These are phyloP conservation scores for Ustilago shanxiensis DNA, from an alignment of 1,284 basidiomycete species.

Conservation along the genomic window DNA sequence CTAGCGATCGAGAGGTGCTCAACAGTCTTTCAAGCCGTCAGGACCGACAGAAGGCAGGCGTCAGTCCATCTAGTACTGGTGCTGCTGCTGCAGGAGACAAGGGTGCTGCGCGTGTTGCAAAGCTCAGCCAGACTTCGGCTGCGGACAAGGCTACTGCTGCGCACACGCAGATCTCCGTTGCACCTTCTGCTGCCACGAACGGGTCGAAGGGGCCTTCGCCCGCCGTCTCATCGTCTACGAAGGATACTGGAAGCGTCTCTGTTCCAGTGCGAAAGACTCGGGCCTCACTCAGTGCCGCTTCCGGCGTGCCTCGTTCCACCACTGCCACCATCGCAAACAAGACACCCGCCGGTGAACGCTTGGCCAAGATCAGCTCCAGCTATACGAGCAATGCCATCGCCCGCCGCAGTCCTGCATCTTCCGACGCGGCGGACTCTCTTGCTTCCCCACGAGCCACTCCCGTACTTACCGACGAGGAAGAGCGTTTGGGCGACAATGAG, in stretches of 20 bases:
- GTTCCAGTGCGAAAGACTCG: constrained; percentile 44
- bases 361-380: constrained; percentile 25
- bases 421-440: constrained; percentile 26
- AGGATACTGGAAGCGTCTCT: constrained; percentile 14
- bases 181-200: constrained; percentile 12
- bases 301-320: constrained; percentile 16
- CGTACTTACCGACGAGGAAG: constrained; percentile 78
- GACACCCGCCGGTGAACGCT: constrained; percentile 29
- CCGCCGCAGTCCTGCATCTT: constrained; percentile 37
- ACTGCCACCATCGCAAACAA: constrained; percentile 20
- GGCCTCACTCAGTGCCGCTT: constrained; percentile 34
- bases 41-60: constrained; percentile 38
- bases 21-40: constrained; percentile 51
- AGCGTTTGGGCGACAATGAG: constrained; percentile 90
- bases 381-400: constrained; percentile 19
- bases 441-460: constrained; percentile 38
- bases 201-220: constrained; percentile 18
- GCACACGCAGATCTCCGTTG: constrained; percentile 5
- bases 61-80: constrained; percentile 17
- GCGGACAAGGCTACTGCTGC: background rate
- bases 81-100: constrained; percentile 18
- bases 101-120: constrained; percentile 12
- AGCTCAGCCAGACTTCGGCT: constrained; percentile 5
- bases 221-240: constrained; percentile 12
- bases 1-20: constrained; percentile 59